Base-by-base conservation (phyloP, 805 yeast genomes). In the Spathaspora arborariae region DNA sequence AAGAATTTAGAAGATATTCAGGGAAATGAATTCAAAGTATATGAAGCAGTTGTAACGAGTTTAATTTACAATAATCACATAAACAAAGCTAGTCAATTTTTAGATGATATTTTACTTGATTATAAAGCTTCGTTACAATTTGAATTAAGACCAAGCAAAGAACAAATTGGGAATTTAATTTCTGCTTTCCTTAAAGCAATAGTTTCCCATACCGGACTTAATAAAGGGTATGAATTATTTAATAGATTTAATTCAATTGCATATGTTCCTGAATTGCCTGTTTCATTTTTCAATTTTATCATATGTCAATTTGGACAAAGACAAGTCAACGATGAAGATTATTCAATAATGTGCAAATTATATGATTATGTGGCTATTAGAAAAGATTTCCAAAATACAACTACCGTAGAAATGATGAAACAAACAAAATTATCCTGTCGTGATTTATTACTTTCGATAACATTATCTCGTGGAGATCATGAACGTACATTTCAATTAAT, bases 101-200 rank as follows among this genome's bases (percentile, higher is more conserved):
- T 85, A 54, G 86, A 84, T 56, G 67, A 72, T 36, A 67, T 84
- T 5, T 59, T 84, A 37, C 53, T 68, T 0, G 76, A 78, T 39
- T 72, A 72, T 53, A 70, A 69, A 54, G 55, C 60, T 19, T 62
- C 63, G 7, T 47, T 56, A 20, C 35, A 49, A 11, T 35, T 45
- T 22, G 39, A 45, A 22, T 45, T 42, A 4, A 54, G 46, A 27
- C 46, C 60, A 4, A 41, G 53, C 3, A 62, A 62, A 39, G 15
- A 10, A 2, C 66, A 68, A 45, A 64, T 79, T 19, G 65, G 76
- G 1, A 43, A 60, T 38, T 56, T 80, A 8, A 53, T 80, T 27
- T 72, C 82, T 2, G 62, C 68, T 10, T 80, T 75, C 51, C 51
- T 80, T 20, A 53, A 64, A 5, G 59, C 75, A 5, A 39, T 53